phyloP scores from a whole-genome alignment of 1,139 yeast genomes.

The Geotrichum klebahnii region DNA sequence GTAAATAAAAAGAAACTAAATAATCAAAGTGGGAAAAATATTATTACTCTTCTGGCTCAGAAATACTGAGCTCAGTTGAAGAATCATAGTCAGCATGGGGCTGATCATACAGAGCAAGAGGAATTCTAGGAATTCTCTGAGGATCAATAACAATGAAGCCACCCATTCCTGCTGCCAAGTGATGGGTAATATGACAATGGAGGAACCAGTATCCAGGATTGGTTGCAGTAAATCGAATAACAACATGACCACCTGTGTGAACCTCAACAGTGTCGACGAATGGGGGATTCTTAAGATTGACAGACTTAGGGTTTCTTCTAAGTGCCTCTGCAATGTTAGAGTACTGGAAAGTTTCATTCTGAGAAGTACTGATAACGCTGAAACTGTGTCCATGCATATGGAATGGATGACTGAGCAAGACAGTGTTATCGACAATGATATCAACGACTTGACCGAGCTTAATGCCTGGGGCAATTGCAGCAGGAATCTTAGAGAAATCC shows the following conservation, averaged over 20 bases:
- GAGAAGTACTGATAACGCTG: constrained; percentile 28
- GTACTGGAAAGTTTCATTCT: constrained; percentile 8
- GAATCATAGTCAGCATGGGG: constrained; percentile 17
- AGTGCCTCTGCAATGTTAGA: constrained; percentile 32
- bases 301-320: constrained; percentile 53
- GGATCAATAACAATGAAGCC: constrained; percentile 37
- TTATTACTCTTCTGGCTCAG: constrained; percentile 10
- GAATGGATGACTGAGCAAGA: constrained; percentile 39
- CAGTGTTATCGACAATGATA: constrained; percentile 36
- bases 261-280: constrained; percentile 56
- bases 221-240: constrained; percentile 11
- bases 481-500: constrained; percentile 14
- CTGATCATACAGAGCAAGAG: constrained; percentile 14
- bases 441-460: constrained; percentile 37
- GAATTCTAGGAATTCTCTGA: constrained; percentile 13
- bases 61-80: constrained; percentile 2
- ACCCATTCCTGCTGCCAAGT: constrained; percentile 42
- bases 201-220: constrained; percentile 36
- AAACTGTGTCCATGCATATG: constrained; percentile 43
- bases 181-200: constrained; percentile 44
- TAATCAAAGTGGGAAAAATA: too few relatives aligned
- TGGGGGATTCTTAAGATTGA: constrained; percentile 38
- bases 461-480: constrained; percentile 30
- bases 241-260: constrained; percentile 39
- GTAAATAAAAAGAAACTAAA: too few relatives aligned